phyloP scores from a whole-genome alignment of 179 eudicot genomes.

The Spinacia oleracea region DNA sequence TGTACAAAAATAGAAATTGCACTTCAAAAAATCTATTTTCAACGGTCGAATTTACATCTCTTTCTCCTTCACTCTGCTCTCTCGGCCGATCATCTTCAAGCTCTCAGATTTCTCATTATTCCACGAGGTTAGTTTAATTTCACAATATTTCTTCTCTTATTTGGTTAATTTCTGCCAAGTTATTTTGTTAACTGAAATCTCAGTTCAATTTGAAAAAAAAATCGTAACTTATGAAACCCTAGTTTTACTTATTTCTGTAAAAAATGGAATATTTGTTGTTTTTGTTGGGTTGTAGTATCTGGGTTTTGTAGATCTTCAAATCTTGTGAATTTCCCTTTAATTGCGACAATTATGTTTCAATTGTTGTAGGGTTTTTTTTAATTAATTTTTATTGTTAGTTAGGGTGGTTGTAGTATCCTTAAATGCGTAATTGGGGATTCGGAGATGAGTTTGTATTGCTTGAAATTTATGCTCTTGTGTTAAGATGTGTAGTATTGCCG shows the following conservation, averaged over 20 bases:
- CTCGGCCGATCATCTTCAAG: neutral
- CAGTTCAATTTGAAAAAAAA: neutral
- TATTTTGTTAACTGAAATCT: neutral
- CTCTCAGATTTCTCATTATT: neutral
- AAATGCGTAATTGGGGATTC: neutral
- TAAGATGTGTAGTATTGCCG: too few relatives aligned
- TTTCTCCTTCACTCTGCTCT: neutral
- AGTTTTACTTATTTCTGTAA: neutral
- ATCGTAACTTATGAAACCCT: neutral
- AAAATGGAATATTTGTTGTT: neutral
- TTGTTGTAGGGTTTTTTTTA: neutral
- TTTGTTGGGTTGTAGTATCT: neutral
- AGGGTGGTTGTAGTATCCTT: too few relatives aligned
- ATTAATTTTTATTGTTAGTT: neutral
- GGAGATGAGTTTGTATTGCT: neutral
- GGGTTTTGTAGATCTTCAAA: neutral
- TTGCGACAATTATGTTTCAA: neutral
- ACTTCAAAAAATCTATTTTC: neutral
- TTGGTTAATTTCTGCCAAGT: neutral
- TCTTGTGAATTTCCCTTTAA: neutral
- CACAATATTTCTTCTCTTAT: neutral
- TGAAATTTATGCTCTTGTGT: neutral
- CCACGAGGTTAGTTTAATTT: neutral
- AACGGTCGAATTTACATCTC: conserved; percentile 33
- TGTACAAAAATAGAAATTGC: too few relatives aligned